phyloP scores from a whole-genome alignment of 768 basidiomycete species.

The Exidia glandulosa region DNA sequence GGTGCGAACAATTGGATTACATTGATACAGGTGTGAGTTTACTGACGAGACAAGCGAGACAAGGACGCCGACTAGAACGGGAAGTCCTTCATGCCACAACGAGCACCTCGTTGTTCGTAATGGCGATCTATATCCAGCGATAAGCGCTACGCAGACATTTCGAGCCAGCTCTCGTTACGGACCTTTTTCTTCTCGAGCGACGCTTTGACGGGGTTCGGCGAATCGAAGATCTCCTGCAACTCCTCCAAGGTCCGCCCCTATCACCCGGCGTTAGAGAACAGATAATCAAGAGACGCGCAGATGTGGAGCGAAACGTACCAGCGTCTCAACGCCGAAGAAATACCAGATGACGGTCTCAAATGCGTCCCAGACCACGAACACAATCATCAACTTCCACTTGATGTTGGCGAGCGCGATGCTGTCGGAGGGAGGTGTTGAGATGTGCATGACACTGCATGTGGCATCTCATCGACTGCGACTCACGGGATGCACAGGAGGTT shows the following conservation, averaged over 20 bases:
- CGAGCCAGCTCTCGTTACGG: neutral
- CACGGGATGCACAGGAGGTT: slow-evolving; percentile 25
- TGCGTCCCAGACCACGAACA: slow-evolving; percentile 6
- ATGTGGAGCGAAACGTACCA: neutral
- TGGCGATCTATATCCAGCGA: neutral
- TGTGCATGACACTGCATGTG: slow-evolving; percentile 5
- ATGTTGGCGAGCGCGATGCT: neutral
- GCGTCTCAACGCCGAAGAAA: slow-evolving; percentile 5
- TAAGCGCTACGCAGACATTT: neutral
- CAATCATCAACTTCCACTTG: slow-evolving; percentile 1
- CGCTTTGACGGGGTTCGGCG: slow-evolving; percentile 2
- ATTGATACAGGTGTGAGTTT: too few relatives aligned
- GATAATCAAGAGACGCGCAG: neutral
- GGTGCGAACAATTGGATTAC: too few relatives aligned
- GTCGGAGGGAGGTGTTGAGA: neutral
- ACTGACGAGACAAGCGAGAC: neutral
- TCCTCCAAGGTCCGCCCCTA: slow-evolving; percentile 3
- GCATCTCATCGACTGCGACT: slow-evolving; percentile 13
- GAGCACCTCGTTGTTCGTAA: slow-evolving; percentile 1
- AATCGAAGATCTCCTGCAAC: slow-evolving; percentile 5
- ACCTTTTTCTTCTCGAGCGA: slow-evolving; percentile 5
- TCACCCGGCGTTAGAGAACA: neutral
- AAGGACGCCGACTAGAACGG: neutral
- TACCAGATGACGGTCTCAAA: slow-evolving; percentile 6
- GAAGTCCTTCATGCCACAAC: neutral